These are phyloP conservation scores for Ophiostoma ips DNA, from an alignment of 2,329 filamentous ascomycete genomes.

Conservation along the genomic window DNA sequence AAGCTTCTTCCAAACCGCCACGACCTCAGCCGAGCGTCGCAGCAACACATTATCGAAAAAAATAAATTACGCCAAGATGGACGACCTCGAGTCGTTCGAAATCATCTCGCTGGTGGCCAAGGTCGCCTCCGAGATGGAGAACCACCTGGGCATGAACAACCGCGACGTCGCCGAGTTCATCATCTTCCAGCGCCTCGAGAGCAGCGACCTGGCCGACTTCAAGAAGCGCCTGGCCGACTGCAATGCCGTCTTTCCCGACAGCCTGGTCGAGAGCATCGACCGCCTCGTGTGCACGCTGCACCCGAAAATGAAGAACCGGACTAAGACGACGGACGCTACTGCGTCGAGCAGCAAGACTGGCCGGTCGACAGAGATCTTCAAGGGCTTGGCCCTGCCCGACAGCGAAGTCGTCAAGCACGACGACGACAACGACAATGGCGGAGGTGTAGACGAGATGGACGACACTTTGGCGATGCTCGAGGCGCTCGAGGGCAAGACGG, in stretches of 20 bases:
- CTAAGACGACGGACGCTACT: slow-evolving; percentile 19
- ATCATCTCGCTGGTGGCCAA: slow-evolving; percentile 87
- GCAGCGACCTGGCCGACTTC: slow-evolving; percentile 57
- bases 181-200: slow-evolving; percentile 76
- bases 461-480: slow-evolving; percentile 91
- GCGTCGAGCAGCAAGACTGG: slow-evolving; percentile 20
- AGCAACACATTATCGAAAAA: neutral
- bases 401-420: slow-evolving; percentile 31
- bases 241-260: slow-evolving; percentile 72
- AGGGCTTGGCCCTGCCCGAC: slow-evolving; percentile 76
- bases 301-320: slow-evolving; percentile 62
- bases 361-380: slow-evolving; percentile 59
- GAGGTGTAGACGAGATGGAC: slow-evolving; percentile 55
- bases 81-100: slow-evolving; percentile 84
- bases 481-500: slow-evolving; percentile 53
- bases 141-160: slow-evolving; percentile 82
- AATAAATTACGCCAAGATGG: slow-evolving; percentile 39
- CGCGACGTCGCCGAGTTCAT: slow-evolving; percentile 95
- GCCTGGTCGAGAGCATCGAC: slow-evolving; percentile 82
- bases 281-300: slow-evolving; percentile 81
- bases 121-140: slow-evolving; percentile 86
- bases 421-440: slow-evolving; percentile 19
- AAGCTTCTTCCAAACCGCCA: neutral
- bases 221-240: slow-evolving; percentile 58
- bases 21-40: neutral